Conservation (phyloP, 2,329 filamentous ascomycete species). For the Trematosphaeria pertusa region DNA sequence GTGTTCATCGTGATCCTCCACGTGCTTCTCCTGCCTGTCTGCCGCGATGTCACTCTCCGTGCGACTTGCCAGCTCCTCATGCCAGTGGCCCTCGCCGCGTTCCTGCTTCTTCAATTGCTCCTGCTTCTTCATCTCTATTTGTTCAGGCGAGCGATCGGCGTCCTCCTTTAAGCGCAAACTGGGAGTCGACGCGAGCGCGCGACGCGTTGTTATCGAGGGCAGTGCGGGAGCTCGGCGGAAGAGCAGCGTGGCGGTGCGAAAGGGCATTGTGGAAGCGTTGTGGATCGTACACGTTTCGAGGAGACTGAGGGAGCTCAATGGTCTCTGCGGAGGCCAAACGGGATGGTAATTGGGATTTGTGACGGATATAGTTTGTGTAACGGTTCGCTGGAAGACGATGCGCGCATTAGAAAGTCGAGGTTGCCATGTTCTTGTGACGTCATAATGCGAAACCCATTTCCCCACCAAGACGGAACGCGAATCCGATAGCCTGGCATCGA, state of each 20-base stretch:
- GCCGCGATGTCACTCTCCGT: conserved; percentile 52
- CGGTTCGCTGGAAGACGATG: too few relatives aligned
- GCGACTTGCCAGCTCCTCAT: conserved; percentile 51
- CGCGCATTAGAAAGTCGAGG: too few relatives aligned
- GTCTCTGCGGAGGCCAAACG: too few relatives aligned
- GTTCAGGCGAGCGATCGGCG: conserved; percentile 44
- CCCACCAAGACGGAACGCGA: too few relatives aligned
- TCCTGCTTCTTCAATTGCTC: conserved; percentile 53
- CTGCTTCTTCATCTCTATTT: conserved; percentile 53
- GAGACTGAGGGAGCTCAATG: too few relatives aligned
- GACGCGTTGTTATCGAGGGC: conserved; percentile 13
- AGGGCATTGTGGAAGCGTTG: conserved; percentile 18
- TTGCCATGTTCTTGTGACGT: too few relatives aligned
- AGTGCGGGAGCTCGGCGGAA: conserved; percentile 1
- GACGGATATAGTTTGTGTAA: too few relatives aligned
- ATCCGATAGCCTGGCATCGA: too few relatives aligned
- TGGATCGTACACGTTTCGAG: too few relatives aligned
- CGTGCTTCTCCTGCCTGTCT: conserved; percentile 46
- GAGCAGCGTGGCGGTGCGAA: conserved; percentile 8
- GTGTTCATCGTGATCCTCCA: conserved; percentile 51
- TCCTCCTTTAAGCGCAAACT: conserved; percentile 50
- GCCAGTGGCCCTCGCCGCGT: conserved; percentile 51
- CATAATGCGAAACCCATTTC: too few relatives aligned
- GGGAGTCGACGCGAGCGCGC: conserved; percentile 41
- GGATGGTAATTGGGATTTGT: too few relatives aligned